Base-by-base conservation (phyloP, 2,329 filamentous ascomycete genomes). In the Alternaria longipes region DNA sequence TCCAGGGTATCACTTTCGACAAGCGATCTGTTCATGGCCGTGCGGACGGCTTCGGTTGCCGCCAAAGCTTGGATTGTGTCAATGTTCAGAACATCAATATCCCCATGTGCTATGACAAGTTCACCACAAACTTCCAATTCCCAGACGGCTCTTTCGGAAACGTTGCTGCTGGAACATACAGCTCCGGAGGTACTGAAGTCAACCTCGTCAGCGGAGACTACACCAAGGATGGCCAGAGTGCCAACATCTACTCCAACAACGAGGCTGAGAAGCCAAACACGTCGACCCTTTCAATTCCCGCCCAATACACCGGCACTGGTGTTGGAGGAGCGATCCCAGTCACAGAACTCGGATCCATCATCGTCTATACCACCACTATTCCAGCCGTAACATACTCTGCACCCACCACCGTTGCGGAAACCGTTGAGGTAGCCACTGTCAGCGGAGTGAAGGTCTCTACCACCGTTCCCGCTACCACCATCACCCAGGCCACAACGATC, bases 21-120 rank as follows among this genome's bases (percentile, higher is more conserved):
- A 74, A 71, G 62, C 74, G 74, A 36, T 55, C 64, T 11, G 46
- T 77, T 61, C 67, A 56, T 34, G 46, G 63, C 20, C 67, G 70
- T 14, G 59, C 46, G 9, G 64, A 66, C 4, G 68, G 66, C 22
- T 77, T 79, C 56, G 78, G 76, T 63, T 79, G 77, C 63, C 75
- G 72, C 26, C 67, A 74, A 26, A 78, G 70, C 18, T 78, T 81
- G 14, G 66, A 79, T 55, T 83, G 81, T 66, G 71, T 81, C n/a
- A 76, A 81, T 30, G 73, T 82, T 6, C 71, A 76, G 41, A 72
- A 65, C 38, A 72, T 81, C 34, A 76, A 78, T 36, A 73, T 84
- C 5, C 80, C 83, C 3, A 83, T 84, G 72, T 85, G 83, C 75
- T 85, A 84, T 74, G 84, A 85, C 70, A 80, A 79, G 56, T 85